Conservation (phyloP, 2,329 filamentous ascomycete genomes). For the Orbilia ellipsospora region DNA sequence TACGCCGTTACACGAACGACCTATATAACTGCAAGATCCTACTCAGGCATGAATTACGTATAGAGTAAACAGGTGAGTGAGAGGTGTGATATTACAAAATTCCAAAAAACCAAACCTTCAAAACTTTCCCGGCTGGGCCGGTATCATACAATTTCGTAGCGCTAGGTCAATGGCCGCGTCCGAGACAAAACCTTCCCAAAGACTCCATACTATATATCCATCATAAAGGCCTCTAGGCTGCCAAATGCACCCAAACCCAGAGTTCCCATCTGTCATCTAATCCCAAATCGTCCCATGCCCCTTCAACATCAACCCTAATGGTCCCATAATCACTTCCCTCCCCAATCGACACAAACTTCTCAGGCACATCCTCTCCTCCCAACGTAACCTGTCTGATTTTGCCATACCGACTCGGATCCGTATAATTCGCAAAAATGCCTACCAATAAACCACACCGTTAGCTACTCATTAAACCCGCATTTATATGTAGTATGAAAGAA, state of each 20-base stretch:
- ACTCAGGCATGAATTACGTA: no score
- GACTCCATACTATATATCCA: not conserved
- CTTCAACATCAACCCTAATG: conserved; percentile 34
- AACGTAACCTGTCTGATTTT: conserved; percentile 48
- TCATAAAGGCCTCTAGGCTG: conserved; percentile 19
- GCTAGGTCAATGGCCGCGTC: no score
- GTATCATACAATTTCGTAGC: no score
- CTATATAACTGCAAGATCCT: no score
- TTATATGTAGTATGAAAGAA: not conserved
- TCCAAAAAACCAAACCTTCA: no score
- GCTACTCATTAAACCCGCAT: not conserved
- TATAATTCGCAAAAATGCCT: conserved; percentile 42
- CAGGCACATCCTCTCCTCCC: conserved; percentile 48
- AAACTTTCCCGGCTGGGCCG: no score
- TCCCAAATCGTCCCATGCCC: conserved; percentile 37
- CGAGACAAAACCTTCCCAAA: no score
- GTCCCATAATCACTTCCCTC: conserved; percentile 20
- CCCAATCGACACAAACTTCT: conserved; percentile 32
- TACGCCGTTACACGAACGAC: not conserved
- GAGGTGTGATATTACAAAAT: no score
- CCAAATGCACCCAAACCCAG: conserved; percentile 43
- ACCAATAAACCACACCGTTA: not conserved
- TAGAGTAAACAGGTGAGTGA: no score
- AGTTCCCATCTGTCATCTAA: conserved; percentile 43
- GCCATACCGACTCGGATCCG: conserved; percentile 30